Percentiles rank a stretch among this genome's conserved stretches.
phyloP scores from a whole-genome alignment of 441 rosid species.

The Adansonia grandidieri region DNA sequence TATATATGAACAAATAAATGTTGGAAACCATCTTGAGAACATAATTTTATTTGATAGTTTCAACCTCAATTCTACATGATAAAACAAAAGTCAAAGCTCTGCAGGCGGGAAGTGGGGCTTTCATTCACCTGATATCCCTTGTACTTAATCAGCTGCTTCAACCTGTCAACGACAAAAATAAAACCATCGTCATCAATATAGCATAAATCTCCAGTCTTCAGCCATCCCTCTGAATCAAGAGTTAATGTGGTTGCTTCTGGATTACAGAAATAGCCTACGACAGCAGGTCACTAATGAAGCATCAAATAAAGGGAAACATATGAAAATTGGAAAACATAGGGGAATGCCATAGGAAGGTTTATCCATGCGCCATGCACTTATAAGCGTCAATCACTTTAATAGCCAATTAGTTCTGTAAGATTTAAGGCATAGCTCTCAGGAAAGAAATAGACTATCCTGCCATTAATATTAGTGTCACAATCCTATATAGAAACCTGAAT shows the following conservation, averaged over 20 bases:
- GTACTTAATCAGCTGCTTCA: conserved; percentile 92
- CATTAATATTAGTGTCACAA: background rate
- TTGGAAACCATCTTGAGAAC: background rate
- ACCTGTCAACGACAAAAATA: conserved; percentile 80
- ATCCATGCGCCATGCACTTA: too few species aligned
- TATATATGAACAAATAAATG: background rate
- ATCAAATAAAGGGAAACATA: background rate
- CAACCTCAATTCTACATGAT: background rate
- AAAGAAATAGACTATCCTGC: background rate
- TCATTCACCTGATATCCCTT: conserved; percentile 87
- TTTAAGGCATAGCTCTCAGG: too few species aligned
- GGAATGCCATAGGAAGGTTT: too few species aligned
- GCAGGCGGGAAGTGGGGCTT: background rate
- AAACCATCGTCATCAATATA: conserved; percentile 89
- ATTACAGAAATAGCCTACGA: conserved; percentile 80
- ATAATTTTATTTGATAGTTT: too few species aligned
- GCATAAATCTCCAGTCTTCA: conserved; percentile 91
- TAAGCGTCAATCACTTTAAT: background rate
- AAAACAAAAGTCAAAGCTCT: background rate
- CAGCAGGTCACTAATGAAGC: background rate
- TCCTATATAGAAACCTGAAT: too few species aligned
- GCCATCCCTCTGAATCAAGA: conserved; percentile 83
- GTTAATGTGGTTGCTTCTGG: conserved; percentile 82
- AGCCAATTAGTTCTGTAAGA: background rate
- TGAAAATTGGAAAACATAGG: background rate